Evolutionary conservation across 2,329 filamentous ascomycete species (phyloP).

Genomic region (Monilinia fructigena): DNA sequence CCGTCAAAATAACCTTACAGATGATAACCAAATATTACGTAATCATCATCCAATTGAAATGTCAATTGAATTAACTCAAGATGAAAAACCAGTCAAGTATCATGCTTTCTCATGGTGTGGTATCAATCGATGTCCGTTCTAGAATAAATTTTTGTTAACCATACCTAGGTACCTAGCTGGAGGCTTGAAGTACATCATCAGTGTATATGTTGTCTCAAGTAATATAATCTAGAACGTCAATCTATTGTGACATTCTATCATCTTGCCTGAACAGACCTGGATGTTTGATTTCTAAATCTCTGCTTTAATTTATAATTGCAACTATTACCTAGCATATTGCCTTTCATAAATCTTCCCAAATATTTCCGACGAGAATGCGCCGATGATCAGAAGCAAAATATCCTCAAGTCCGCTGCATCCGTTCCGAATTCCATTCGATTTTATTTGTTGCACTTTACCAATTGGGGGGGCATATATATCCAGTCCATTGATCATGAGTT

Average conservation of each 20-base stretch:
- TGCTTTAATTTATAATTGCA: neutral
- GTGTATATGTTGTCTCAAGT: too few species aligned
- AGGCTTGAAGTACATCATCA: too few species aligned
- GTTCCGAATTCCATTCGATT: conserved; percentile 1
- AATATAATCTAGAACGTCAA: neutral
- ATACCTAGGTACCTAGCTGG: neutral
- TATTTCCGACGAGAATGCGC: conserved; percentile 5
- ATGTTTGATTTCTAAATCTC: neutral
- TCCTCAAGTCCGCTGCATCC: conserved; percentile 3
- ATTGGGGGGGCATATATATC: neutral
- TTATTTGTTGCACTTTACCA: neutral
- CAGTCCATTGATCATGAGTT: neutral
- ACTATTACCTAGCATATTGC: neutral
- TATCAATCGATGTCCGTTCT: neutral
- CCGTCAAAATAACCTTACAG: too few species aligned
- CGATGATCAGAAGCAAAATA: neutral
- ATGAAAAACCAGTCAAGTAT: neutral
- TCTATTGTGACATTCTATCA: neutral
- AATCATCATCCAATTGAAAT: too few species aligned
- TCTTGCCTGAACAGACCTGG: neutral
- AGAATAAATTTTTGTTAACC: neutral
- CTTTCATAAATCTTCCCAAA: neutral
- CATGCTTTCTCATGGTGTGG: neutral
- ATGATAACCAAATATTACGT: too few species aligned
- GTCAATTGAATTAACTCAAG: neutral